Conservation (phyloP, 2,329 filamentous ascomycete genomes). For the Drechslera avenae region DNA sequence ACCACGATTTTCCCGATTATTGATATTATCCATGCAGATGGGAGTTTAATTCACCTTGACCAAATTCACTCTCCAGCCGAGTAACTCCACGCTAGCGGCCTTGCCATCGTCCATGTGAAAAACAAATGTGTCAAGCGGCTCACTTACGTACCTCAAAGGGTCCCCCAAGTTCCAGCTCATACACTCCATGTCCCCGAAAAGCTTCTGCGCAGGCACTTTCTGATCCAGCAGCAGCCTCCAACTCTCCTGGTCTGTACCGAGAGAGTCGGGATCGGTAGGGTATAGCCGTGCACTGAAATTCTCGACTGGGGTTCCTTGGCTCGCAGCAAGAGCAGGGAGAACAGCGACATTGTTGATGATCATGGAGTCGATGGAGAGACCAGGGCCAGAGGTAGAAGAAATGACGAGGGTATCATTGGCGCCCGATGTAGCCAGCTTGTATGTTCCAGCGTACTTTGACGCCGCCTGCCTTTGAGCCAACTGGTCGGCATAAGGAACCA, state of each 20-base stretch:
- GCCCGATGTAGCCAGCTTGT: conserved; percentile 11
- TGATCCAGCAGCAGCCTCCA: conserved; percentile 29
- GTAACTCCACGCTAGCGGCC: conserved; percentile 17
- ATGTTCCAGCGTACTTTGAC: conserved; percentile 29
- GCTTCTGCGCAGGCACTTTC: conserved; percentile 1
- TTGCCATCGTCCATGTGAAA: conserved; percentile 15
- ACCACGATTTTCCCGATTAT: conserved; percentile 63
- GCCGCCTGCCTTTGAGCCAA: conserved; percentile 24
- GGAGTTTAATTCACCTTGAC: conserved; percentile 7
- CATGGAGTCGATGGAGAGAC: conserved; percentile 21
- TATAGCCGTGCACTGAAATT: conserved; percentile 30
- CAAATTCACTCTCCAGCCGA: conserved; percentile 21
- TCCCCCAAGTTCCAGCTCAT: conserved; percentile 30
- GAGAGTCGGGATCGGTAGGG: conserved; percentile 27
- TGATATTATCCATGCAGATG: conserved; percentile 28
- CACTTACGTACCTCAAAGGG: conserved; percentile 21
- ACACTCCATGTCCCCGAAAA: conserved; percentile 29
- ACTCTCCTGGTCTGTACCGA: conserved; percentile 13
- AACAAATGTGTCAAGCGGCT: conserved; percentile 27
- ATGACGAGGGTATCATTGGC: conserved; percentile 17
- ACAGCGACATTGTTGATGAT: conserved; percentile 26
- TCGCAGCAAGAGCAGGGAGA: conserved; percentile 17
- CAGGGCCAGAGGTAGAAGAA: conserved; percentile 22
- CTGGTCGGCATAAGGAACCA: conserved; percentile 29
- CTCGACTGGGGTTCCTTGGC: conserved; percentile 7